phyloP scores from a whole-genome alignment of 1,139 yeast genomes.

The Candida sp. region DNA sequence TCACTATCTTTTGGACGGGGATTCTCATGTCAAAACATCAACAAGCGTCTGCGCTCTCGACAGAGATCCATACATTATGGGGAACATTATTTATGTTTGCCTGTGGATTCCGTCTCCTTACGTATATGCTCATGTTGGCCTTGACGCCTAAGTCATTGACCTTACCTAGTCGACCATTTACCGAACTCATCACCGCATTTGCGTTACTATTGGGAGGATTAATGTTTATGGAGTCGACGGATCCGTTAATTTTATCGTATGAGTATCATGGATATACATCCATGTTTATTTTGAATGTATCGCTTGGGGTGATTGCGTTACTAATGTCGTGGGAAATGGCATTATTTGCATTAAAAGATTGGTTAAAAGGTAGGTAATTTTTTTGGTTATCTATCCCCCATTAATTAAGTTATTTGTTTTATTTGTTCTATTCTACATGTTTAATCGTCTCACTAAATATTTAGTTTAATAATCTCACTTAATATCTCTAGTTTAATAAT shows the following conservation, averaged over 20 bases:
- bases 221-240: slow-evolving; percentile 89
- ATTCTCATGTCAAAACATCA: slow-evolving; percentile 93
- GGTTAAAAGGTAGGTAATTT: slow-evolving; percentile 12
- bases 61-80: slow-evolving; percentile 88
- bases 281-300: slow-evolving; percentile 87
- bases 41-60: slow-evolving; percentile 76
- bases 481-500: no score
- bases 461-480: no score
- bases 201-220: slow-evolving; percentile 84
- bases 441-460: no score
- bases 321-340: slow-evolving; percentile 91
- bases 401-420: no score
- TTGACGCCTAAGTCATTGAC: slow-evolving; percentile 40
- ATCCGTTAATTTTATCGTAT: slow-evolving; percentile 76
- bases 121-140: slow-evolving; percentile 59
- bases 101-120: slow-evolving; percentile 68
- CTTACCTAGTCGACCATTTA: slow-evolving; percentile 62
- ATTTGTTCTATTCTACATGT: no score
- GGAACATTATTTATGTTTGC: slow-evolving; percentile 78
- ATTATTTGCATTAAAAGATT: slow-evolving; percentile 61
- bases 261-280: slow-evolving; percentile 83
- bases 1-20: slow-evolving; percentile 96
- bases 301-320: slow-evolving; percentile 74
- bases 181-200: slow-evolving; percentile 78
- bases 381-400: no score